Evolutionary conservation across 768 basidiomycete species (phyloP).

Genomic region (Amanita fuliginea): DNA sequence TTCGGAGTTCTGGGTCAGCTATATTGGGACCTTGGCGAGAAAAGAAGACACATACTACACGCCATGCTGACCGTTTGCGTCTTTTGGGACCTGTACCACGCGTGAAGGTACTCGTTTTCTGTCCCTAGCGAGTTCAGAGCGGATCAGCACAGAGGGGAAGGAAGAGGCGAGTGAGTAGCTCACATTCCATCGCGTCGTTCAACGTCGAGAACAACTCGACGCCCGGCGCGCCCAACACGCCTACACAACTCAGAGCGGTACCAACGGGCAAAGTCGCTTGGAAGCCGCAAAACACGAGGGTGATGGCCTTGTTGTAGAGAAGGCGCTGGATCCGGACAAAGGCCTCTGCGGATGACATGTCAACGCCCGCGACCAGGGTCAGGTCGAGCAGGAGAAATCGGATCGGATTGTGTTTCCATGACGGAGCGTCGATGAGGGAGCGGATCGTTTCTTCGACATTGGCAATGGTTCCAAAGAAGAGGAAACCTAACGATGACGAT

Average conservation of each 20-base stretch:
- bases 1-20: constrained; percentile 36
- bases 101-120: constrained; percentile 82
- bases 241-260: constrained; percentile 66
- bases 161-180: constrained; percentile 16
- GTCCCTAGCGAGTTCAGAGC: constrained; percentile 44
- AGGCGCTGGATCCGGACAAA: constrained; percentile 86
- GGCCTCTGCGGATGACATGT: constrained; percentile 92
- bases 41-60: constrained; percentile 25
- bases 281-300: constrained; percentile 85
- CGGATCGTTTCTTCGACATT: constrained; percentile 84
- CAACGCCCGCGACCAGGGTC: constrained; percentile 77
- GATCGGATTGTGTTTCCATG: constrained; percentile 67
- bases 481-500: constrained; percentile 25
- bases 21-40: neutral
- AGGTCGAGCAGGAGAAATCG: constrained; percentile 89
- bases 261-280: constrained; percentile 49
- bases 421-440: constrained; percentile 54
- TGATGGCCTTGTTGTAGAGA: constrained; percentile 62
- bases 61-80: constrained; percentile 30
- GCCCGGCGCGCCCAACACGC: constrained; percentile 61
- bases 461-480: constrained; percentile 91
- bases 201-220: constrained; percentile 77
- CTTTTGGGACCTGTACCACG: constrained; percentile 66
- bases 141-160: neutral
- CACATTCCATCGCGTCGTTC: constrained; percentile 91